A percentile compares a stretch with the other conserved stretches of the same genome.
Evolutionary conservation across 2,329 filamentous ascomycete genomes (phyloP).

Genomic region (Colletotrichum sp.): DNA sequence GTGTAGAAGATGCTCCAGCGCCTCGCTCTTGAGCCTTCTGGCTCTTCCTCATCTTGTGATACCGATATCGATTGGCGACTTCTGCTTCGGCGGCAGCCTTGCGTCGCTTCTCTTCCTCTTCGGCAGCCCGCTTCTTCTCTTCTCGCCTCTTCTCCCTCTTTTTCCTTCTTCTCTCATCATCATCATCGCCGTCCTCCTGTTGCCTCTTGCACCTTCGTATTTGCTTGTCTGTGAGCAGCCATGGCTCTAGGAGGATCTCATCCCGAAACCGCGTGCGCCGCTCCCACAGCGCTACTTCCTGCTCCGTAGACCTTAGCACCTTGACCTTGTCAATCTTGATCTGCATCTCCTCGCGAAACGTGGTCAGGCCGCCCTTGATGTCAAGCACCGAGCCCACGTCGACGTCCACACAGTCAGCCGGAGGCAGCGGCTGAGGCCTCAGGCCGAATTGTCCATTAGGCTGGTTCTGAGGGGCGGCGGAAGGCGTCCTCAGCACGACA

Average conservation of each 20-base stretch:
- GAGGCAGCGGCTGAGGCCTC: slow-evolving; percentile 8
- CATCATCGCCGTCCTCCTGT: slow-evolving; percentile 41
- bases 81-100: neutral
- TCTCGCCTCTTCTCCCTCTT: neutral
- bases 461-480: neutral
- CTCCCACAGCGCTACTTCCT: slow-evolving; percentile 66
- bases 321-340: slow-evolving; percentile 57
- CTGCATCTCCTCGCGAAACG: slow-evolving; percentile 55
- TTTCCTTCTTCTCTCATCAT: slow-evolving; percentile 26
- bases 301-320: slow-evolving; percentile 54
- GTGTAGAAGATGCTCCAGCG: neutral
- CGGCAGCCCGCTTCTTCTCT: neutral
- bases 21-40: neutral
- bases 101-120: neutral
- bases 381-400: slow-evolving; percentile 62
- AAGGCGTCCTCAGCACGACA: slow-evolving; percentile 24
- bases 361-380: slow-evolving; percentile 56
- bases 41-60: neutral
- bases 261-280: slow-evolving; percentile 55
- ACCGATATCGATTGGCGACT: neutral
- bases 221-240: slow-evolving; percentile 56
- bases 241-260: slow-evolving; percentile 56
- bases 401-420: slow-evolving; percentile 34
- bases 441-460: neutral
- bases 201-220: slow-evolving; percentile 53